These are phyloP conservation scores for Suhomyces vadensis DNA, from an alignment of 805 yeast species.

Conservation along the genomic window DNA sequence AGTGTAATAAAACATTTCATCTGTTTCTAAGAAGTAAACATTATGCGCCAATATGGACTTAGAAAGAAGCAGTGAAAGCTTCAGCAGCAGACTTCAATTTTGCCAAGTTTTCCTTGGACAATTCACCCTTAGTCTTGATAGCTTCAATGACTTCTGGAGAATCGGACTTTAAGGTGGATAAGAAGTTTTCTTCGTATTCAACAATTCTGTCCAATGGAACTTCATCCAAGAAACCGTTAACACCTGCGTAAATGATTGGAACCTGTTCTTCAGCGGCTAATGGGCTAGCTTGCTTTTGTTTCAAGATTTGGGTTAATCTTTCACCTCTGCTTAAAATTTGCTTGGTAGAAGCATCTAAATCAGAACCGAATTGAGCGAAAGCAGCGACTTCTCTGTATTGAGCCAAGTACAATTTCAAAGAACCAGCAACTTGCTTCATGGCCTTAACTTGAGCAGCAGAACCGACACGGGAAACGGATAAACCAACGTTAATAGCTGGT, in stretches of 20 bases:
- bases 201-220: constrained; percentile 82
- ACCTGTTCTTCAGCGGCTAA: constrained; percentile 99
- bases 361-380: constrained; percentile 99
- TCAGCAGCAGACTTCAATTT: constrained; percentile 89
- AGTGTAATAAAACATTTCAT: constrained; percentile 10
- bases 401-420: constrained; percentile 99
- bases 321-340: constrained; percentile 99
- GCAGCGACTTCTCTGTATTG: constrained; percentile 99
- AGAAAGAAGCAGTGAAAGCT: constrained; percentile 88
- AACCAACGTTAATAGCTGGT: constrained; percentile 99
- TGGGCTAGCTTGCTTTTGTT: constrained; percentile 97
- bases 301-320: constrained; percentile 97
- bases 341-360: constrained; percentile 99
- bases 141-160: constrained; percentile 81
- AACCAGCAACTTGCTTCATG: constrained; percentile 99
- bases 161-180: constrained; percentile 88
- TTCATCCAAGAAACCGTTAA: constrained; percentile 95
- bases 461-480: constrained; percentile 99
- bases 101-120: constrained; percentile 82
- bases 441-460: constrained; percentile 99
- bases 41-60: constrained; percentile 19
- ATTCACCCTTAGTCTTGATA: constrained; percentile 86
- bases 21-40: constrained; percentile 10
- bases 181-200: constrained; percentile 90
- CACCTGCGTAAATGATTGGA: constrained; percentile 99